Evolutionary conservation across 805 yeast genomes (phyloP).

Genomic region (Candida berthetii): DNA sequence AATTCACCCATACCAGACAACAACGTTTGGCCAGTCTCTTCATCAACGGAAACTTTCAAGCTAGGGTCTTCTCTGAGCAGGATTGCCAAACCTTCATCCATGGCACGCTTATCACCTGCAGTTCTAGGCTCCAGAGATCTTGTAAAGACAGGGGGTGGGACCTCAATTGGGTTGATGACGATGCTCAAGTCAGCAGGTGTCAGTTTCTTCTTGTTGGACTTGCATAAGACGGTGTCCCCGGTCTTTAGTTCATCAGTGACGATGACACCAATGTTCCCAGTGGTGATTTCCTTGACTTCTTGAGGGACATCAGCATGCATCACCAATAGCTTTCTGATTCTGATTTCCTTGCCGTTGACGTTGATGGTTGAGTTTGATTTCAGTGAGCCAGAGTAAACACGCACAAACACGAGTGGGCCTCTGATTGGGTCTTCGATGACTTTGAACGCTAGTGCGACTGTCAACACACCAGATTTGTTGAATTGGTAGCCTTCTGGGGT

Average conservation of each 20-base stretch:
- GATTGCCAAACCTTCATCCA: conserved; percentile 63
- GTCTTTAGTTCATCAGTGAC: conserved; percentile 61
- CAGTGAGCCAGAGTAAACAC: conserved; percentile 83
- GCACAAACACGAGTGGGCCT: conserved; percentile 77
- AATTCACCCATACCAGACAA: conserved; percentile 97
- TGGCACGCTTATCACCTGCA: conserved; percentile 68
- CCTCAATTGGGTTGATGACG: conserved; percentile 64
- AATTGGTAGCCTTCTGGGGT: conserved; percentile 43
- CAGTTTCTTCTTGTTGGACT: conserved; percentile 45
- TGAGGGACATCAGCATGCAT: conserved; percentile 89
- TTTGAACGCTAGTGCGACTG: conserved; percentile 85
- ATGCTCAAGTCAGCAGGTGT: conserved; percentile 36
- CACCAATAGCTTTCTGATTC: conserved; percentile 60
- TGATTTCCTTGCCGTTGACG: conserved; percentile 58
- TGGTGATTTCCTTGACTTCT: conserved; percentile 52
- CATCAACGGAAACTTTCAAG: conserved; percentile 61
- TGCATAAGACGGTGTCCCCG: conserved; percentile 83
- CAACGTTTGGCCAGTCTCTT: conserved; percentile 84
- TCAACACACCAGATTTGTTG: conserved; percentile 44
- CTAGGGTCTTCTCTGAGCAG: conserved; percentile 91
- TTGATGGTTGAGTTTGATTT: conserved; percentile 59
- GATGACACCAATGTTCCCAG: conserved; percentile 87
- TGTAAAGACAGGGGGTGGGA: conserved; percentile 93
- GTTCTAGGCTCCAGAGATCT: conserved; percentile 79
- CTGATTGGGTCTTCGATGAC: conserved; percentile 80